Evolutionary conservation across 768 basidiomycete genomes (phyloP).

Genomic region (Polyporus arcularius): DNA sequence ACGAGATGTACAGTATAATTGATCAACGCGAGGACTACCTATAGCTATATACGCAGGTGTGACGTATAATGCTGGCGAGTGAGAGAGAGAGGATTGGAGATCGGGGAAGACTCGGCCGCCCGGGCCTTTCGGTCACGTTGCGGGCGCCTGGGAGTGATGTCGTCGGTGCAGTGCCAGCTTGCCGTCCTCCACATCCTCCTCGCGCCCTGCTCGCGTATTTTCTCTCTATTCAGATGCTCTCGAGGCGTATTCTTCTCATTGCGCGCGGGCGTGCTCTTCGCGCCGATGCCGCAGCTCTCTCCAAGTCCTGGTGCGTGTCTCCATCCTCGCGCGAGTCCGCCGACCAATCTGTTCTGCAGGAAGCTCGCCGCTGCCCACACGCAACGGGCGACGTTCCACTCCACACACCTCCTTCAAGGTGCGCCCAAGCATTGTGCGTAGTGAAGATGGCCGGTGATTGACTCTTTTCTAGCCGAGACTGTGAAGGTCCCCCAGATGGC

Average conservation of each 20-base stretch:
- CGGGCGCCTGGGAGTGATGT: too few relatives aligned
- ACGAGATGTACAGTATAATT: too few relatives aligned
- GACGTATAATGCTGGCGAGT: too few relatives aligned
- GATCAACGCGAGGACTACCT: too few relatives aligned
- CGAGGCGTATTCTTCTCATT: conserved; percentile 65
- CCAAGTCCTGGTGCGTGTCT: conserved; percentile 50
- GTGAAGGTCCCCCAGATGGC: conserved; percentile 98
- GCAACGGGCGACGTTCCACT: conserved; percentile 65
- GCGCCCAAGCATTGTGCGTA: conserved; percentile 20
- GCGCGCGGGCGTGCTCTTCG: conserved; percentile 61
- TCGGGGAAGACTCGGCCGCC: too few relatives aligned
- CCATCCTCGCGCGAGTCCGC: too few relatives aligned
- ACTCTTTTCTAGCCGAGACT: conserved; percentile 62
- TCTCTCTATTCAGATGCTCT: conserved; percentile 54
- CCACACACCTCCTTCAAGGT: conserved; percentile 72
- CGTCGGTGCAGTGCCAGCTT: too few relatives aligned
- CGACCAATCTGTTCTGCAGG: conserved; percentile 33
- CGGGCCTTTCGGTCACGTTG: too few relatives aligned
- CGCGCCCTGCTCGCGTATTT: background rate
- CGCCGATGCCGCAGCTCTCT: conserved; percentile 36
- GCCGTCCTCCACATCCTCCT: background rate
- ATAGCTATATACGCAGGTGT: too few relatives aligned
- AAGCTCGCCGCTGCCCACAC: conserved; percentile 46
- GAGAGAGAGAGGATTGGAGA: too few relatives aligned
- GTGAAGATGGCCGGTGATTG: conserved; percentile 13